Evolutionary conservation across 2,329 filamentous ascomycete species (phyloP).

Genomic region (Aspergillus viridinutans): DNA sequence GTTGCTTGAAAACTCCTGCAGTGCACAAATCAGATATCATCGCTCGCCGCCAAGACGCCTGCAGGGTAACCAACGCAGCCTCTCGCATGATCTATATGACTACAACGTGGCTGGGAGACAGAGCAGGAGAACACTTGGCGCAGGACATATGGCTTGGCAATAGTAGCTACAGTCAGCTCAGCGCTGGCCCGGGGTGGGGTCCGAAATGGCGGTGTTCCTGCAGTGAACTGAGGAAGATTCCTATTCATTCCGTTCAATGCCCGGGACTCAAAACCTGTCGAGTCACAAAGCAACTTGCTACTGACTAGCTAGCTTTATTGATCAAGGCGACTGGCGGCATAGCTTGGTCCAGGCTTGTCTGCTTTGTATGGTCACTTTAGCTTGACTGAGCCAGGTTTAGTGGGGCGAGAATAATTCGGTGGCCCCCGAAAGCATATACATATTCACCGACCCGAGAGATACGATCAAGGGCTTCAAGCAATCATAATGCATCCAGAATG

Average conservation of each 20-base stretch:
- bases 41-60: conserved; percentile 7
- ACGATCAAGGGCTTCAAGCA: no score
- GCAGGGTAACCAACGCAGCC: conserved; percentile 9
- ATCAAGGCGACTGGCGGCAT: neutral
- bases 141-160: conserved; percentile 12
- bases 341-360: neutral
- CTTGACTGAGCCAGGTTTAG: neutral
- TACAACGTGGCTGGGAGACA: conserved; percentile 20
- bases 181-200: conserved; percentile 4
- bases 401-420: neutral
- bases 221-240: conserved; percentile 4
- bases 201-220: conserved; percentile 21
- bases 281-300: neutral
- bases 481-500: no score
- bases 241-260: neutral
- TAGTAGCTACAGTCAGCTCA: conserved; percentile 8
- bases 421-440: neutral
- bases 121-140: conserved; percentile 10
- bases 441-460: neutral
- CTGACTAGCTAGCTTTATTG: neutral
- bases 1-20: neutral
- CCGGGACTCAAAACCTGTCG: neutral
- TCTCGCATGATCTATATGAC: conserved; percentile 2
- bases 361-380: neutral
- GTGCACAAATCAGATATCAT: neutral